A percentile compares a stretch with the other conserved stretches of the same genome.
These are phyloP conservation scores for Saccharomyces mikatae DNA, from an alignment of 805 yeast species.

Conservation along the genomic window DNA sequence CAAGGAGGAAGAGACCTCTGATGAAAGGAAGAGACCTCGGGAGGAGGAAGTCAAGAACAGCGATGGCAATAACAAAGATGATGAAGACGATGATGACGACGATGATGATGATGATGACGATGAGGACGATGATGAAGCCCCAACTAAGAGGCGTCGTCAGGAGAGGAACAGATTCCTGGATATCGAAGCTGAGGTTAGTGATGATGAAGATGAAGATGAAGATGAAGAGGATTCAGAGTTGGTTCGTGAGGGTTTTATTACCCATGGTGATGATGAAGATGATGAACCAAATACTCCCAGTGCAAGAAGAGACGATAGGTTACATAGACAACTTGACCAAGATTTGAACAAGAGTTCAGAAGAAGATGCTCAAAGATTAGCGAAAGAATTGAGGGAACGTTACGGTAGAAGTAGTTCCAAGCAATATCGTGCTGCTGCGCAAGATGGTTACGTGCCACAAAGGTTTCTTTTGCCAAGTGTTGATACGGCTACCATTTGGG, in stretches of 20 bases:
- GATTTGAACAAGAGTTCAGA: conserved; percentile 80
- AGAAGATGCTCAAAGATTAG: conserved; percentile 89
- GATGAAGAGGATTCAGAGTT: conserved; percentile 91
- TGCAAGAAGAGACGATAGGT: conserved; percentile 54
- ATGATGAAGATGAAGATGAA: conserved; percentile 86
- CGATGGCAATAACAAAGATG: conserved; percentile 37
- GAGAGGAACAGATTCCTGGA: conserved; percentile 82
- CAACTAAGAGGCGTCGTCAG: conserved; percentile 38
- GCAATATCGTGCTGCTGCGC: conserved; percentile 68
- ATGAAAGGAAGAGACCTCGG: conserved; percentile 14
- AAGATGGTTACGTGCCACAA: conserved; percentile 83
- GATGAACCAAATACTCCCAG: conserved; percentile 46
- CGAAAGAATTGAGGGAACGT: conserved; percentile 83
- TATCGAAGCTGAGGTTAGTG: conserved; percentile 98
- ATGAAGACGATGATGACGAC: conserved; percentile 27
- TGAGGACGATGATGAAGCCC: conserved; percentile 41
- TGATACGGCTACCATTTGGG: conserved; percentile 94
- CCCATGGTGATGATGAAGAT: conserved; percentile 45
- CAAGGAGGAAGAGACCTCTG: background rate
- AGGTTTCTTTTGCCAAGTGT: conserved; percentile 89
- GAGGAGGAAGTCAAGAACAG: conserved; percentile 34
- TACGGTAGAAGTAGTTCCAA: conserved; percentile 80
- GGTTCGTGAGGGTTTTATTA: conserved; percentile 72
- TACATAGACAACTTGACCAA: conserved; percentile 87
- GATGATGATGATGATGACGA: conserved; percentile 49